Evolutionary conservation across 208 protist species (phyloP), one percentile per base, ranked within the genome.

Genomic region (Lotmaria passim): DNA sequence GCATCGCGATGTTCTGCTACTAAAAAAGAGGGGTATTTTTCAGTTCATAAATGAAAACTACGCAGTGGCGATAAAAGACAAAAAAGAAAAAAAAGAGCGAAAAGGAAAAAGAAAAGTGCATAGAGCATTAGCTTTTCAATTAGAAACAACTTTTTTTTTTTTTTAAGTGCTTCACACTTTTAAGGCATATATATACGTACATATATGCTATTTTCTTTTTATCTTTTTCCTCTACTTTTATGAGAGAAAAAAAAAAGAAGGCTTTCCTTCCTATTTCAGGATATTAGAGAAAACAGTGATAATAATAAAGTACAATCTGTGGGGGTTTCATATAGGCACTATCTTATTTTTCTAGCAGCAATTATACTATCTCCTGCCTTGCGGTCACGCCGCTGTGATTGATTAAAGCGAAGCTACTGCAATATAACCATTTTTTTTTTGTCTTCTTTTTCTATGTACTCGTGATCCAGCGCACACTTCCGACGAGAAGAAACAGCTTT

Each of bases 391-490:
- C n/a, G n/a, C n/a, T n/a, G n/a, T n/a, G n/a, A n/a, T n/a, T n/a
- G n/a, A n/a, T n/a, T n/a, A n/a, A n/a, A n/a, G n/a, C n/a, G n/a
- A n/a, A n/a, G n/a, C n/a, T 46, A 46, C n/a, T 46, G 3, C 15
- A 17, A 46, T 64, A 6, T 39, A 44, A 19, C 38, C 58, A 39
- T 51, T 28, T 46, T 58, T 47, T 57, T 46, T 24, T 33, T 64
- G 6, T 23, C 64, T 51, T 60, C 59, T 71, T 51, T 60, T 24
- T 48, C 14, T 53, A 64, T 26, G 77, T 78, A 46, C 85, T 90
- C 3, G 87, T 94, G 30, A 96, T 81, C 89, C 88, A 94, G 7
- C 86, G 82, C 12, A 94, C 78, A 24, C 68, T 76, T 15, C 91
- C 91, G 47, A 96, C 79, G 38, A 96, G 59, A 21, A 91, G 46